Conservation (phyloP, 306 rosid species). For the Cajanus cajan region DNA sequence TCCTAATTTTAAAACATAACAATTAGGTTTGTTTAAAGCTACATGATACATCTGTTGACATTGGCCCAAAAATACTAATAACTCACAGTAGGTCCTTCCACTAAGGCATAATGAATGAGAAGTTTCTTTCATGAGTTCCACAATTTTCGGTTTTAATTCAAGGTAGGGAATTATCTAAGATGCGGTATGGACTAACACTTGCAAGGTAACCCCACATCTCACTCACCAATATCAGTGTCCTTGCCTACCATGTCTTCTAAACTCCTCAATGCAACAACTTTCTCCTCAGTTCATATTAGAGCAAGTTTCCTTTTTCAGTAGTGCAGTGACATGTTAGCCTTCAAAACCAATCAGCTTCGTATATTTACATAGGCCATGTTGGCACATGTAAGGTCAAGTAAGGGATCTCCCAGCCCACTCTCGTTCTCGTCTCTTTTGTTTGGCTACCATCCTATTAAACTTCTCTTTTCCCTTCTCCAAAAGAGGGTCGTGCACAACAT, state of each 20-base stretch:
- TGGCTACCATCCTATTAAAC: conserved; percentile 87
- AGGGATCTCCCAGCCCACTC: conserved; percentile 62
- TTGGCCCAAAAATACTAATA: neutral
- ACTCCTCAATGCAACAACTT: neutral
- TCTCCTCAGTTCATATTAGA: neutral
- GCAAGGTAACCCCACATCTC: neutral
- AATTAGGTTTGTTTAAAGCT: neutral
- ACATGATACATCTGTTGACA: neutral
- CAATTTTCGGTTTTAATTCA: conserved; percentile 12
- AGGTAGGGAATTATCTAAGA: neutral
- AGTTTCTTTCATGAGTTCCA: conserved; percentile 4
- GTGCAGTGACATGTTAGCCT: neutral
- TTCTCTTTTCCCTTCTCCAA: conserved; percentile 96
- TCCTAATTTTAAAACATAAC: neutral
- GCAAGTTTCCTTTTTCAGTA: neutral
- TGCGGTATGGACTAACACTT: neutral
- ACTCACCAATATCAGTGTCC: neutral
- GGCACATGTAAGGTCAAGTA: conserved; percentile 33
- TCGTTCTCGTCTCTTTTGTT: conserved; percentile 61
- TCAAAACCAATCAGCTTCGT: conserved; percentile 1
- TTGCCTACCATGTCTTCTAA: neutral
- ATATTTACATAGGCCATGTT: conserved; percentile 21
- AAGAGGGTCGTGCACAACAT: conserved; percentile 87
- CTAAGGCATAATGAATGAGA: neutral
- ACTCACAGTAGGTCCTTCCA: neutral